phyloP scores from a whole-genome alignment of 2,329 filamentous ascomycete genomes.

The Ilyonectria robusta region DNA sequence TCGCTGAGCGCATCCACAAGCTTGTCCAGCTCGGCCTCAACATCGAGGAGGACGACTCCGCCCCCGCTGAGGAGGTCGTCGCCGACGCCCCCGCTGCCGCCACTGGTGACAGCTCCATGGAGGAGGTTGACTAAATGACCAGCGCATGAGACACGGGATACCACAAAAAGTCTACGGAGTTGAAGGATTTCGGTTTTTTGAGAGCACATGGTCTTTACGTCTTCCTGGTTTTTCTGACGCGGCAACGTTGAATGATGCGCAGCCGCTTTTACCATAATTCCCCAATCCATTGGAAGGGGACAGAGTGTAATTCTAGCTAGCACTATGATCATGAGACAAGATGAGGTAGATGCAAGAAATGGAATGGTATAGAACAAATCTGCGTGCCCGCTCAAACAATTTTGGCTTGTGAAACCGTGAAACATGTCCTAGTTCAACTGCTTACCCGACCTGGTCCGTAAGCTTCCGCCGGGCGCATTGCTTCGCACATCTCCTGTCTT shows the following conservation, averaged over 20 bases:
- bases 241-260: slow-evolving; percentile 42
- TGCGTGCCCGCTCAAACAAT: not conserved
- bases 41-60: slow-evolving; percentile 91
- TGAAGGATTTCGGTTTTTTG: slow-evolving; percentile 54
- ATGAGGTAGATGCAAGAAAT: slow-evolving; percentile 57
- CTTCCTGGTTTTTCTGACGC: slow-evolving; percentile 52
- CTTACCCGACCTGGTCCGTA: too few species aligned
- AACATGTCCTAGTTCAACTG: not conserved
- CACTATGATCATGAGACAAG: slow-evolving; percentile 55
- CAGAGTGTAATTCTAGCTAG: slow-evolving; percentile 59
- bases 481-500: too few species aligned
- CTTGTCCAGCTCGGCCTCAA: slow-evolving; percentile 97
- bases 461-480: too few species aligned
- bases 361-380: slow-evolving; percentile 48
- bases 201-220: slow-evolving; percentile 53
- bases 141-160: slow-evolving; percentile 52
- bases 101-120: slow-evolving; percentile 95
- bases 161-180: slow-evolving; percentile 61
- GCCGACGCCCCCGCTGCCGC: slow-evolving; percentile 71
- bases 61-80: slow-evolving; percentile 70
- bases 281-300: slow-evolving; percentile 44
- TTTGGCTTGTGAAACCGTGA: not conserved
- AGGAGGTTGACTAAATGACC: slow-evolving; percentile 93
- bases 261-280: slow-evolving; percentile 55
- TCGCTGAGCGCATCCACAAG: slow-evolving; percentile 99